Percentiles rank a stretch among this genome's conserved stretches.
Evolutionary conservation across 148 eudicot species (phyloP).

Genomic region (Heliamphora exappendiculata): DNA sequence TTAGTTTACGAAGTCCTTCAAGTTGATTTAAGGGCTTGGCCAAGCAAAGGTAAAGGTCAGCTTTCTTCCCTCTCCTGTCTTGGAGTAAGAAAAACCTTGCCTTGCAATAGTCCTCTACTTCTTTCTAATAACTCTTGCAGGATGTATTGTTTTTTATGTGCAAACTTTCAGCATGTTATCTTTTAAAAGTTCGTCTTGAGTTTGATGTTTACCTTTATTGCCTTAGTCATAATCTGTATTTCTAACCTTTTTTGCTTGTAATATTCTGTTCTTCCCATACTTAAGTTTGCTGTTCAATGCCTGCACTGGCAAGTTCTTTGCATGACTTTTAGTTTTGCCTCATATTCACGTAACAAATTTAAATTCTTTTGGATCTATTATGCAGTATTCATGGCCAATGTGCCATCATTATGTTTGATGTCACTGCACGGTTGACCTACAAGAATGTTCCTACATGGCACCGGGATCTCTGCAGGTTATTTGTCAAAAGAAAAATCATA

Average conservation of each 20-base stretch:
- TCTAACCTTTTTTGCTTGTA: too few relatives aligned
- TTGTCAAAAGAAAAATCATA: too few relatives aligned
- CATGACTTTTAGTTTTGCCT: not conserved
- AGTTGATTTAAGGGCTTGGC: too few relatives aligned
- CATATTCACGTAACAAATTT: not conserved
- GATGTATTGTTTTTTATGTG: too few relatives aligned
- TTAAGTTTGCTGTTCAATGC: not conserved
- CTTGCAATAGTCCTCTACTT: too few relatives aligned
- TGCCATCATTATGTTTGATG: slow-evolving; percentile 27
- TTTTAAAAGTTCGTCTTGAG: not conserved
- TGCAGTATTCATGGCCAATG: slow-evolving; percentile 30
- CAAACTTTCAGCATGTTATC: not conserved
- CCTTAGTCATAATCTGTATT: not conserved
- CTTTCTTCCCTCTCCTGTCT: too few relatives aligned
- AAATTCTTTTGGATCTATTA: not conserved
- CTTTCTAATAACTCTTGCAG: not conserved
- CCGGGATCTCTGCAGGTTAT: slow-evolving; percentile 24
- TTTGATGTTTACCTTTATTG: not conserved
- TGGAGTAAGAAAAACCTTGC: too few relatives aligned
- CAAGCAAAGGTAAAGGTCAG: too few relatives aligned
- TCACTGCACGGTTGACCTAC: slow-evolving; percentile 24
- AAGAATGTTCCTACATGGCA: slow-evolving; percentile 29
- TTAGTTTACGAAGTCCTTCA: too few relatives aligned
- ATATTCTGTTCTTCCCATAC: not conserved
- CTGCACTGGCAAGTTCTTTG: not conserved